Conservation (phyloP, 768 basidiomycete genomes). For the Russula foetens region DNA sequence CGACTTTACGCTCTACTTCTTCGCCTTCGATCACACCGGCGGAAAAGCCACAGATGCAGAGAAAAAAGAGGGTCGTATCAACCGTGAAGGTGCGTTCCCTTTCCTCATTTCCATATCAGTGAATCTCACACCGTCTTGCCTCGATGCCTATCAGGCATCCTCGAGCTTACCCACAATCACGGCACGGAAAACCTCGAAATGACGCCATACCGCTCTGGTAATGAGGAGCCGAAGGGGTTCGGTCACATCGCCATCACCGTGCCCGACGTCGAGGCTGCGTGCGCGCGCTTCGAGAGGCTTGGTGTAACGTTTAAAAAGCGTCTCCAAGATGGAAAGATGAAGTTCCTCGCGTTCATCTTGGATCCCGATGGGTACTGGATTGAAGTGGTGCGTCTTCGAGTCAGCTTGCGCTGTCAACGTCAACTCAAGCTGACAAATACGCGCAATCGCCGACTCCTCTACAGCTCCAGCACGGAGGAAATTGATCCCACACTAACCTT, state of each 20-base stretch:
- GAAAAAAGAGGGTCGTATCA: conserved; percentile 38
- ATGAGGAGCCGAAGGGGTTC: conserved; percentile 73
- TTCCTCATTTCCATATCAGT: not conserved
- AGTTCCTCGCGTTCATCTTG: conserved; percentile 71
- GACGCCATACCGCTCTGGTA: conserved; percentile 77
- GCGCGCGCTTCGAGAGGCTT: conserved; percentile 71
- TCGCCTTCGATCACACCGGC: conserved; percentile 64
- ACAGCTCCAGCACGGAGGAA: too few species aligned
- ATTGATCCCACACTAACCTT: too few species aligned
- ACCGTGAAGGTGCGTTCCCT: conserved; percentile 52
- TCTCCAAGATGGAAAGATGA: conserved; percentile 81
- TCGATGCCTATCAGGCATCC: conserved; percentile 40
- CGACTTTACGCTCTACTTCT: conserved; percentile 78
- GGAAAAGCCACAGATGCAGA: conserved; percentile 44
- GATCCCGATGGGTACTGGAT: conserved; percentile 61
- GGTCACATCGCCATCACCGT: conserved; percentile 88
- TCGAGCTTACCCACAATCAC: conserved; percentile 86
- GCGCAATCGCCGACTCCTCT: too few species aligned
- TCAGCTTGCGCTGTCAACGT: not conserved
- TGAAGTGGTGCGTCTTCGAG: conserved; percentile 13
- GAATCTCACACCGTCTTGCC: not conserved
- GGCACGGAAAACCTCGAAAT: conserved; percentile 58
- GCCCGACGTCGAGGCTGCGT: conserved; percentile 75
- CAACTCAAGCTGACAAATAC: not conserved
- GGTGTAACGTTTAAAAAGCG: conserved; percentile 85